Conservation (phyloP, 306 rosid genomes). For the Trifolium dubium region DNA sequence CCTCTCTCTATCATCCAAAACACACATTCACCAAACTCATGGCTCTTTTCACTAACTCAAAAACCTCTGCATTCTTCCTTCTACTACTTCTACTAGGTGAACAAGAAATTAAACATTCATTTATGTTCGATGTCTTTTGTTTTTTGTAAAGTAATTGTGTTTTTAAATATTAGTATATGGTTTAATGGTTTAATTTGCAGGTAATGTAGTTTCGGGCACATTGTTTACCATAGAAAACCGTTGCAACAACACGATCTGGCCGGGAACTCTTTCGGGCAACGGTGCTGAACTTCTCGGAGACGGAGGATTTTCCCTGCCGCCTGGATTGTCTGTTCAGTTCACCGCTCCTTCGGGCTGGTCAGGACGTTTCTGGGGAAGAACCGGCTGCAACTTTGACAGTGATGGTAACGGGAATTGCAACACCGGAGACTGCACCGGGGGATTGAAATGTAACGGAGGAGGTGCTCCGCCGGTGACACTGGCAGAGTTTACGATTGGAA, state of each 20-base stretch:
- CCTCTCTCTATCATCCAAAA: background rate
- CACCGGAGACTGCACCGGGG: constrained; percentile 73
- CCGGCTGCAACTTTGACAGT: constrained; percentile 69
- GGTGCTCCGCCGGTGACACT: constrained; percentile 75
- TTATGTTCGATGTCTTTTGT: background rate
- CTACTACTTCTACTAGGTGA: constrained; percentile 51
- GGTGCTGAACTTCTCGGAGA: constrained; percentile 61
- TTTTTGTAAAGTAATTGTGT: background rate
- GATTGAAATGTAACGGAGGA: constrained; percentile 56
- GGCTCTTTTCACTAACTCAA: constrained; percentile 38
- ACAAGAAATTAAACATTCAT: background rate
- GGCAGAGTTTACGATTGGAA: constrained; percentile 67
- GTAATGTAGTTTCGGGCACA: constrained; percentile 51
- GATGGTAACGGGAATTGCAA: constrained; percentile 62
- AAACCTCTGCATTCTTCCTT: constrained; percentile 27
- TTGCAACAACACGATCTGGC: constrained; percentile 76
- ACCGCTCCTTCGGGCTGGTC: constrained; percentile 83
- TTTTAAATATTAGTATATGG: background rate
- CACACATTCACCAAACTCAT: constrained; percentile 30
- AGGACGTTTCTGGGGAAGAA: constrained; percentile 87
- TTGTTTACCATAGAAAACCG: constrained; percentile 63
- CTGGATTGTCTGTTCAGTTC: constrained; percentile 50
- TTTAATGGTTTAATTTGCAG: constrained; percentile 40
- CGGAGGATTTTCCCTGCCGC: constrained; percentile 59
- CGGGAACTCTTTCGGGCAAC: constrained; percentile 77